Conservation (phyloP, 305 asterid species). For the Fraxinus sp. region DNA sequence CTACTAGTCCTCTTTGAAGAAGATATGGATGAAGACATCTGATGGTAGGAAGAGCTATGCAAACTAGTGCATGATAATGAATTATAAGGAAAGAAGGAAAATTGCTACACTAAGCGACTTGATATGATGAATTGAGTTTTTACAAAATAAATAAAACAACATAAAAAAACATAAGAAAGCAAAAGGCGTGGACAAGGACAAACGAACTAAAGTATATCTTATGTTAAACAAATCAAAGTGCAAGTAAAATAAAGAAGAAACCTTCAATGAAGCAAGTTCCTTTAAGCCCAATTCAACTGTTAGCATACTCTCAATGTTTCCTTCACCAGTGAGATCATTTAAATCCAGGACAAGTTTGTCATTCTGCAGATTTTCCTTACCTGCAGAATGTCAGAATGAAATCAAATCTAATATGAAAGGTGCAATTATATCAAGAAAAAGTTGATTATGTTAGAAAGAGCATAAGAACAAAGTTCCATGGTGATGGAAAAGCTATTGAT, state of each 20-base stretch:
- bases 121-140: conserved; percentile 12
- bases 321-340: conserved; percentile 88
- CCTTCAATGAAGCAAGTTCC: conserved; percentile 92
- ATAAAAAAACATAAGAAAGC: not conserved
- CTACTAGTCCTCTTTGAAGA: conserved; percentile 7
- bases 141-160: not conserved
- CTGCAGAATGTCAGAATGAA: conserved; percentile 44
- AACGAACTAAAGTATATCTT: not conserved
- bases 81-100: not conserved
- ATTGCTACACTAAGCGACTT: conserved; percentile 21
- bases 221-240: conserved; percentile 12
- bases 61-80: conserved; percentile 20
- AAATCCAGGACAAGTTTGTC: conserved; percentile 68
- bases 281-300: conserved; percentile 90
- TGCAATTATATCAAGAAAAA: not conserved
- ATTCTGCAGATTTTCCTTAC: conserved; percentile 50
- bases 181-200: not conserved
- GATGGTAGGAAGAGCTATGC: conserved; percentile 22
- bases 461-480: not conserved
- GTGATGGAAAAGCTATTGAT: not conserved
- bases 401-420: not conserved
- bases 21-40: conserved; percentile 1
- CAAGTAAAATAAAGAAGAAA: conserved; percentile 28
- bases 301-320: conserved; percentile 96
- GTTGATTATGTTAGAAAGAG: not conserved